Base-by-base conservation (phyloP, 192 early-diverging fungal genomes). In the Backusella tarrabulga region DNA sequence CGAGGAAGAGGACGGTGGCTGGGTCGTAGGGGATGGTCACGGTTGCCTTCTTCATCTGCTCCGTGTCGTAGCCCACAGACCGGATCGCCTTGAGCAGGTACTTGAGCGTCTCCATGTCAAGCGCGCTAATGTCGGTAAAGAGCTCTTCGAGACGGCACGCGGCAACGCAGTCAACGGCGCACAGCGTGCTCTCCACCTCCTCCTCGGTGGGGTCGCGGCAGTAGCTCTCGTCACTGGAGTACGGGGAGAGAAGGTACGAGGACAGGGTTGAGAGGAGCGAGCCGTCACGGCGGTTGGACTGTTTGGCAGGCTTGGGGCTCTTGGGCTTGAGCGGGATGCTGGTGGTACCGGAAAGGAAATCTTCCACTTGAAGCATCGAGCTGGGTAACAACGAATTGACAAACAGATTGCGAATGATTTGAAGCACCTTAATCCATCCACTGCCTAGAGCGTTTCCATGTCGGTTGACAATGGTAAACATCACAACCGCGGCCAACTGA, bases 401-500 rank as follows among this genome's bases (percentile, higher is more conserved):
- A 83, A 94, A 96, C 8, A 96, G 83, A 74, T 95, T 95, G 36
- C 90, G 87, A 9, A 96, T 83, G 34, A 90, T 90, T 32, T 87
- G 86, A 11, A 96, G 75, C 77, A 95, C 91, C 66, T 89, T 89
- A 67, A 90, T 88, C 94, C 97, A 94, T 15, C 91, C 85, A 29
- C 83, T 76, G 15, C 84, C 88, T 80, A 99, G 63, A 76, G 88
- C 73, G 60, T 92, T 91, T 36, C 92, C 86, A 84, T 91, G 85
- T 81, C 95, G 85, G 44, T 79, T 83, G 52, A 87, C 86, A 60
- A 96, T 85, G 34, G 89, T 91, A 83, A 98, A 95, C 73, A 96
- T 86, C n/a, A 97, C 86, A 6, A 97, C 93, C 52, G 95, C 88
- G 6, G 95, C 96, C 67, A 97, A 85, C 84, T 98, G 97, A n/a